Evolutionary conservation across 768 basidiomycete genomes (phyloP).

Genomic region (Mycena latifolia): DNA sequence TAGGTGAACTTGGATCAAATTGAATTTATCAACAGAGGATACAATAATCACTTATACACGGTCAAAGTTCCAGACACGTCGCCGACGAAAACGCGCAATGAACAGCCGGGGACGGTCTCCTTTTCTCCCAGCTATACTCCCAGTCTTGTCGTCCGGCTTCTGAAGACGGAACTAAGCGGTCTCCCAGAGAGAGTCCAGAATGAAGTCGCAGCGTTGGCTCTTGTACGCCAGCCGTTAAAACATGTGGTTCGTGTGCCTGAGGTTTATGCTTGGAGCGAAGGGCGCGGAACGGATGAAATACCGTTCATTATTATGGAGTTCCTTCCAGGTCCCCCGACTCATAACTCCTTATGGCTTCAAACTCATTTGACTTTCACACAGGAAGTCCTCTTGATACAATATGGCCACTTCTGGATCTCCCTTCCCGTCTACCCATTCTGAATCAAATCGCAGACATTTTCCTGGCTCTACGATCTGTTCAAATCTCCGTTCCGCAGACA

Average conservation of each 20-base stretch:
- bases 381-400: conserved; percentile 27
- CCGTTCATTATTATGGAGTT: conserved; percentile 29
- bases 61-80: not conserved
- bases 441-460: conserved; percentile 14
- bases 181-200: conserved; percentile 29
- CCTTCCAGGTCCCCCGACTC: conserved; percentile 7
- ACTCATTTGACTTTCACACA: not conserved
- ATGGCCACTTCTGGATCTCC: conserved; percentile 22
- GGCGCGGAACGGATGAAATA: conserved; percentile 13
- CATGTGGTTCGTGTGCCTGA: conserved; percentile 15
- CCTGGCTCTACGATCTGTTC: conserved; percentile 8
- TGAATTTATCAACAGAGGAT: conserved; percentile 12
- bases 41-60: conserved; percentile 25
- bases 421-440: conserved; percentile 22
- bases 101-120: too few species aligned
- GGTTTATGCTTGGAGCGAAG: conserved; percentile 29
- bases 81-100: too few species aligned
- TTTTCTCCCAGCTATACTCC: not conserved
- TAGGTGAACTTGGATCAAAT: conserved; percentile 2
- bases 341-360: not conserved
- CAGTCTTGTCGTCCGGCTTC: conserved; percentile 22
- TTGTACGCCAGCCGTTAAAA: conserved; percentile 12
- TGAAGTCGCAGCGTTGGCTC: conserved; percentile 27
- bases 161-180: conserved; percentile 25
- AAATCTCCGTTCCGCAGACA: not conserved